Evolutionary conservation across 148 eudicot species (phyloP).

Genomic region (Fagopyrum homotropicum): DNA sequence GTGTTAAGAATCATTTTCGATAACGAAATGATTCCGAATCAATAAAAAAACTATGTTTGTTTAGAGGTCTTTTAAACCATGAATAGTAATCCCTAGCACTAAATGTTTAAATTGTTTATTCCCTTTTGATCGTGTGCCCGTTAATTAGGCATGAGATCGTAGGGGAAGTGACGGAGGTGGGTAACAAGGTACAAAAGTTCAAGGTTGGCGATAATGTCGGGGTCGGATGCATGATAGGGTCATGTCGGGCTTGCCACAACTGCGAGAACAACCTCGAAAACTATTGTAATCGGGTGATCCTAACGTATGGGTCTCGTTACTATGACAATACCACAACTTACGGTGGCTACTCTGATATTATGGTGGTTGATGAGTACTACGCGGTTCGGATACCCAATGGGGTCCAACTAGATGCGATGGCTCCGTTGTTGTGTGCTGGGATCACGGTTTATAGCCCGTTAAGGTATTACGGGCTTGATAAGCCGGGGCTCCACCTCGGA

Average conservation of each 20-base stretch:
- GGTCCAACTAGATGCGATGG: constrained; percentile 16
- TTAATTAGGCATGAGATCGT: constrained; percentile 21
- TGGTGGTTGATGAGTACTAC: constrained; percentile 22
- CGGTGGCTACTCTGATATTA: constrained; percentile 19
- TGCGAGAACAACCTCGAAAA: constrained; percentile 17
- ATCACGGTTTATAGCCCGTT: constrained; percentile 24
- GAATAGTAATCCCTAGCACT: too few relatives aligned
- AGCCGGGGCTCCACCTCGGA: constrained; percentile 20
- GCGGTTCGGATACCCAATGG: constrained; percentile 16
- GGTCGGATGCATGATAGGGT: constrained; percentile 22
- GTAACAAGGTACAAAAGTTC: constrained; percentile 18
- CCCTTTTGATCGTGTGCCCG: too few relatives aligned
- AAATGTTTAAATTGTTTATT: neutral
- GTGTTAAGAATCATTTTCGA: too few relatives aligned
- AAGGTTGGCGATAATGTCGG: constrained; percentile 25
- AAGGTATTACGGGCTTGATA: constrained; percentile 18
- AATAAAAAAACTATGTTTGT: neutral
- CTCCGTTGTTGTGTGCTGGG: constrained; percentile 27
- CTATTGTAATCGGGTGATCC: constrained; percentile 16
- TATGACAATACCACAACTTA: constrained; percentile 10
- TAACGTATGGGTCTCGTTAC: constrained; percentile 15
- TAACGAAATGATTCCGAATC: too few relatives aligned
- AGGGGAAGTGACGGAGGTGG: constrained; percentile 21
- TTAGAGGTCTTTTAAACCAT: too few relatives aligned
- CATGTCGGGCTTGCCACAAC: constrained; percentile 17